These are phyloP conservation scores for Arthrinium phaeospermum DNA, from an alignment of 2,329 filamentous ascomycete genomes.

Conservation along the genomic window DNA sequence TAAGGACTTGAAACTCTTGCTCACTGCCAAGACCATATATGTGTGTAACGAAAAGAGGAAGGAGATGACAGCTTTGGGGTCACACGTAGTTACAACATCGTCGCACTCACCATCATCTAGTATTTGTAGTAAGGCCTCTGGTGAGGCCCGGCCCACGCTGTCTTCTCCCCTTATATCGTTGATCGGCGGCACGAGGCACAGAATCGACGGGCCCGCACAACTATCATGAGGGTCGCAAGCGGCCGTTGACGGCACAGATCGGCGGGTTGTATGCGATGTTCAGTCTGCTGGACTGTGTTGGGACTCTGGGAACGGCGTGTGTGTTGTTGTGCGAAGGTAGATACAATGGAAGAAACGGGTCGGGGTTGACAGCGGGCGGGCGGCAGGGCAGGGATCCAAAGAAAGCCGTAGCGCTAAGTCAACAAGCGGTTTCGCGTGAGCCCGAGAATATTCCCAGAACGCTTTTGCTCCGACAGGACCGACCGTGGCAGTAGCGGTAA, in stretches of 20 bases:
- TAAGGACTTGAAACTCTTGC: neutral
- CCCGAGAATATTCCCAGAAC: slow-evolving; percentile 1
- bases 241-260: slow-evolving; percentile 21
- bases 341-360: slow-evolving; percentile 12
- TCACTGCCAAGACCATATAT: neutral
- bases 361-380: slow-evolving; percentile 7
- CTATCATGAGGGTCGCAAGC: slow-evolving; percentile 24
- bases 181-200: slow-evolving; percentile 25
- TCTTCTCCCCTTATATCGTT: slow-evolving; percentile 18
- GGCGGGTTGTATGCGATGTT: slow-evolving; percentile 18
- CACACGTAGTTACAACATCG: neutral
- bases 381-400: slow-evolving; percentile 16
- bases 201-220: slow-evolving; percentile 22
- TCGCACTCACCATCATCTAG: slow-evolving; percentile 27
- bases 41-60: neutral
- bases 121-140: slow-evolving; percentile 18
- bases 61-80: neutral
- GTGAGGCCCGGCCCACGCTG: slow-evolving; percentile 22
- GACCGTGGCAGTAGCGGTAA: slow-evolving; percentile 3
- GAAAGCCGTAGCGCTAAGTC: slow-evolving; percentile 17
- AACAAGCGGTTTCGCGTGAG: slow-evolving; percentile 13
- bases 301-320: neutral
- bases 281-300: neutral
- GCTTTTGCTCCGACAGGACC: neutral
- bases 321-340: slow-evolving; percentile 10